Evolutionary conservation across 106 monocot species (phyloP).

Genomic region (Acanthochlamys bracteata): DNA sequence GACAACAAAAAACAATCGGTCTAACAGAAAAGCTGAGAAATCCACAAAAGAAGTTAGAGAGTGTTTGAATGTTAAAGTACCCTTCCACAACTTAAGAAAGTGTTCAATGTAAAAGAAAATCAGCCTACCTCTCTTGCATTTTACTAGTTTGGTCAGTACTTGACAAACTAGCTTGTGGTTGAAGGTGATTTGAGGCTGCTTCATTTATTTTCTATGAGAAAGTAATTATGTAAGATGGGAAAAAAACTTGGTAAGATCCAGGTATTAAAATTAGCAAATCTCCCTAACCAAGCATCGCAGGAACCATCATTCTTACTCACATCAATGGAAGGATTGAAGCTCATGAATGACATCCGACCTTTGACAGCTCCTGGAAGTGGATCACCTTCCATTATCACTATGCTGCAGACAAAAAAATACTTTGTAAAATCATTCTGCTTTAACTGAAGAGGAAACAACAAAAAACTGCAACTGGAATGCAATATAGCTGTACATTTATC

Average conservation of each 20-base stretch:
- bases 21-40: too few relatives aligned
- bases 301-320: constrained; percentile 31
- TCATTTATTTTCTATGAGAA: constrained; percentile 74
- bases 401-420: constrained; percentile 38
- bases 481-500: too few relatives aligned
- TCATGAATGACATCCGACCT: constrained; percentile 92
- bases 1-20: too few relatives aligned
- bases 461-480: too few relatives aligned
- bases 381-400: constrained; percentile 89
- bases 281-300: neutral
- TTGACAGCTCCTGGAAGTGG: constrained; percentile 76
- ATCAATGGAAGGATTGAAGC: constrained; percentile 88
- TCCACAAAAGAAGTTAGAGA: too few relatives aligned
- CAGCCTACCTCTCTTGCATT: constrained; percentile 37
- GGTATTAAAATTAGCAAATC: neutral
- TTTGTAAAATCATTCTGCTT: neutral
- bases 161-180: constrained; percentile 18
- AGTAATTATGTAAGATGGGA: neutral
- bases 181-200: constrained; percentile 29
- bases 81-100: neutral
- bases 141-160: constrained; percentile 22
- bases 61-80: too few relatives aligned
- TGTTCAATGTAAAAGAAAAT: neutral
- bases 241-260: neutral
- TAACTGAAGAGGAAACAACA: neutral